Evolutionary conservation across 1,139 yeast species (phyloP), one percentile per base, ranked within the genome.

Genomic region (Trichomonascaceae sp.): DNA sequence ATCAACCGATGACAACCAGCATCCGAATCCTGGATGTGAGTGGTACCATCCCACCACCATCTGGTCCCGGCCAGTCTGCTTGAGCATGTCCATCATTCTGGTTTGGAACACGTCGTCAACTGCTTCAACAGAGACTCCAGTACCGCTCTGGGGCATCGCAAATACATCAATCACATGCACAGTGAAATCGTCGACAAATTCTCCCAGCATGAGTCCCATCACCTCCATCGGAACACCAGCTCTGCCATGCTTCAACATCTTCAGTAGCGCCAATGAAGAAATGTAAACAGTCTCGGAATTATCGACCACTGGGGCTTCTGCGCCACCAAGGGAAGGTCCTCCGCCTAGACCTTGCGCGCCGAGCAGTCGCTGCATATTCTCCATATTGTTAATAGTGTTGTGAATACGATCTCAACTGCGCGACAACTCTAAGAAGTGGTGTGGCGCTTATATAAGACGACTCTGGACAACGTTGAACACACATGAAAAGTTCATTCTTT

Each of bases 151-250:
- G 14, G 98, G 98, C 98, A 89, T 89, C 39, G 98, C 98, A 67
- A 89, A 89, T 35, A 89, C 98, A 54, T 89, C 98, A 42, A 84
- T 85, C 27, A 89, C 98, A 50, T 87, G 94, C 30, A 92, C 92
- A 1, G 98, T 92, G 60, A 81, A 89, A 43, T 92, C 98, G 57
- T 92, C 98, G 17, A 92, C 93, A 60, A 89, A 87, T 49, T 89
- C 97, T 33, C 99, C 99, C 48, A 92, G 71, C 99, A 92, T 92
- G 45, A 92, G 69, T 3, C 99, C 99, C 99, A 92, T 92, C 41
- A 92, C 99, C 64, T 92, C 99, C 99, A 92, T 92, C 13, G 99
- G 99, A 36, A 92, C 98, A 54, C 99, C 99, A 1, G 98, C 97
- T 52, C 97, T 71, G 30, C 98, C 97, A 55, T 89, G 98, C 59